Evolutionary conservation across 108 stramenopile genomes (phyloP), one percentile per base, ranked within the genome.

Genomic region (Conticribra guillardii): DNA sequence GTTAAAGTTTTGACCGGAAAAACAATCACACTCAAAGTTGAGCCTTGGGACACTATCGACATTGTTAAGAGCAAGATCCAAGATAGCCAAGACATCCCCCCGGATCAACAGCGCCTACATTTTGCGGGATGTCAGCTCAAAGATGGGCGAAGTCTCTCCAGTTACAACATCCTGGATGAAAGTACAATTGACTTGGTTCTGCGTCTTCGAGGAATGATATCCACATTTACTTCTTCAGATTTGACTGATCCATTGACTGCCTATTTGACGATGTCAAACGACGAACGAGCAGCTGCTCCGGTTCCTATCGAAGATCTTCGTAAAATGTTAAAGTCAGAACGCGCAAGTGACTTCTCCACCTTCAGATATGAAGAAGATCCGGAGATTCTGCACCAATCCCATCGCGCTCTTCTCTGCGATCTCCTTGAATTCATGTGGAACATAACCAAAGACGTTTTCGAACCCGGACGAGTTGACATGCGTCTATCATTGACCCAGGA

Each of bases 51-150:
- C 11, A 41, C 22, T 3, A 96, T 97, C 80, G 96, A 93, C 71
- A 94, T 89, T 75, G 96, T 96, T 76, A 98, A 98, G 90, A 79
- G 81, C 45, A 55, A 96, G 84, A 89, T 89, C 57, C 86, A 89
- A 66, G 87, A 86, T 78, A 87, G 85, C 85, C 88, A 91, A 67
- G 90, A 83, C 28, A 82, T 82, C 66, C 84, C 84, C 41, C 76
- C 81, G 1, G 85, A 86, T 60, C 81, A 84, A 64, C 84, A 86
- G 64, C 84, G 84, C 60, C 70, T 87, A 23, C 80, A 83, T 54
- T 85, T 85, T 68, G 82, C 77, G 30, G 84, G 85, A 22, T 85
- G 83, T 61, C 85, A 85, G 71, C 75, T 87, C 37, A 80, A 85
- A 48, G 84, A 85, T 46, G 83, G 84, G 44, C 83, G 85, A 45